A percentile compares a stretch with the other conserved stretches of the same genome.
These are phyloP conservation scores for Cytospora piceae DNA, from an alignment of 2,329 filamentous ascomycete genomes.

Conservation along the genomic window DNA sequence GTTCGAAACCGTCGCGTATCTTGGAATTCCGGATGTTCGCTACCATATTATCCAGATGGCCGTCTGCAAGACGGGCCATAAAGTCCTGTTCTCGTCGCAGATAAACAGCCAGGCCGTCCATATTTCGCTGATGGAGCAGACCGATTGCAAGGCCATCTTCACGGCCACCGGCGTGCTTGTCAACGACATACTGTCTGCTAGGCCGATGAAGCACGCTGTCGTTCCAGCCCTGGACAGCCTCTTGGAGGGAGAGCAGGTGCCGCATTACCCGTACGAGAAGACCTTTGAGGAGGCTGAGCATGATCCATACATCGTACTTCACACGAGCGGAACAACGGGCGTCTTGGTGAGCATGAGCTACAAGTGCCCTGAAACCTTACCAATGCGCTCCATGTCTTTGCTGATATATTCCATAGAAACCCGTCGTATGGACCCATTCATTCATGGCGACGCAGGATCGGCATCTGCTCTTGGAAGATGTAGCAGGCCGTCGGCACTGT, in stretches of 20 bases:
- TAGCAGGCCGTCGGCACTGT: slow-evolving; percentile 28
- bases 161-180: slow-evolving; percentile 30
- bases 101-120: slow-evolving; percentile 33
- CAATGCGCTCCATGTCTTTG: not conserved
- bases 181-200: slow-evolving; percentile 30
- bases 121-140: slow-evolving; percentile 32
- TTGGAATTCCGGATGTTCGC: slow-evolving; percentile 32
- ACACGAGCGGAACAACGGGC: slow-evolving; percentile 34
- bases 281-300: slow-evolving; percentile 31
- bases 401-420: slow-evolving; percentile 23
- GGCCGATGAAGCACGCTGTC: slow-evolving; percentile 29
- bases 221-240: slow-evolving; percentile 32
- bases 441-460: slow-evolving; percentile 25
- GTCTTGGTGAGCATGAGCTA: slow-evolving; percentile 27
- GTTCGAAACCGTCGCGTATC: slow-evolving; percentile 33
- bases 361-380: not conserved
- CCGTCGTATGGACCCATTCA: slow-evolving; percentile 28
- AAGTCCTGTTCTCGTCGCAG: slow-evolving; percentile 34
- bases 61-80: slow-evolving; percentile 34
- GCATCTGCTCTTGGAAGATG: slow-evolving; percentile 27
- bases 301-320: slow-evolving; percentile 32
- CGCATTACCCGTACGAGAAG: slow-evolving; percentile 33
- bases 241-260: slow-evolving; percentile 18
- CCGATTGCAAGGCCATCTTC: slow-evolving; percentile 32
- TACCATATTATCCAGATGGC: slow-evolving; percentile 36